phyloP scores from a whole-genome alignment of 345 rosid species.

The Corymbia maculata region DNA sequence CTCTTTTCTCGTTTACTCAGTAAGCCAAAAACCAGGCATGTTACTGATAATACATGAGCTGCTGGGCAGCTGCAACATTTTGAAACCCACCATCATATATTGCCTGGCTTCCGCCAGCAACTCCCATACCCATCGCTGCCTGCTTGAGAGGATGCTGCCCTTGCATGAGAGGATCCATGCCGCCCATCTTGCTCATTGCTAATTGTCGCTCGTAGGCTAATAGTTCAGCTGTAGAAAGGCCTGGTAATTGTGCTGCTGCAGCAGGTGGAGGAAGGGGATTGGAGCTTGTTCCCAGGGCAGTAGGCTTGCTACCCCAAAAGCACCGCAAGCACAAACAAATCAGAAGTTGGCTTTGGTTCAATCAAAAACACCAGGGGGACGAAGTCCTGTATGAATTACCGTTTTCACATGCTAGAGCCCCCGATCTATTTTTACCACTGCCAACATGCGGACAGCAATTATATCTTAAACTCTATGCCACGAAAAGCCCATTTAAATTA shows the following conservation, averaged over 20 bases:
- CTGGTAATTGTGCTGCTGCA: slow-evolving; percentile 49
- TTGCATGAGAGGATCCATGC: slow-evolving; percentile 69
- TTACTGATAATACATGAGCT: slow-evolving; percentile 89
- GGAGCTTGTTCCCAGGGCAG: slow-evolving; percentile 79
- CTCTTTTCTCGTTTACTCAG: not conserved
- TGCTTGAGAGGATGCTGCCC: slow-evolving; percentile 79
- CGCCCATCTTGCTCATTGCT: slow-evolving; percentile 81
- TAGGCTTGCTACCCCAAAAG: slow-evolving; percentile 97
- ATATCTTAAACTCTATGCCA: not conserved
- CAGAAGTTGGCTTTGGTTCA: not conserved
- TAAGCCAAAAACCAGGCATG: not conserved
- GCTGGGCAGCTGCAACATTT: slow-evolving; percentile 74
- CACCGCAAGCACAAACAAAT: slow-evolving; percentile 34
- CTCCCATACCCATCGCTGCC: slow-evolving; percentile 73
- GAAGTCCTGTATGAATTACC: not conserved
- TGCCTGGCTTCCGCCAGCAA: slow-evolving; percentile 81
- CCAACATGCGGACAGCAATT: not conserved
- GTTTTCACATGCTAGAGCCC: not conserved
- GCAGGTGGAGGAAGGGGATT: slow-evolving; percentile 91
- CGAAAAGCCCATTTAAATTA: not conserved
- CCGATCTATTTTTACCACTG: not conserved
- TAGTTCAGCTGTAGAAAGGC: slow-evolving; percentile 60
- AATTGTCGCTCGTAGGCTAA: slow-evolving; percentile 73
- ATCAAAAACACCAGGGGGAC: not conserved
- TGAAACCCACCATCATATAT: slow-evolving; percentile 88